A percentile compares a stretch with the other conserved stretches of the same genome.
phyloP scores from a whole-genome alignment of 169 alveolate species.

The Blepharisma undulans region DNA sequence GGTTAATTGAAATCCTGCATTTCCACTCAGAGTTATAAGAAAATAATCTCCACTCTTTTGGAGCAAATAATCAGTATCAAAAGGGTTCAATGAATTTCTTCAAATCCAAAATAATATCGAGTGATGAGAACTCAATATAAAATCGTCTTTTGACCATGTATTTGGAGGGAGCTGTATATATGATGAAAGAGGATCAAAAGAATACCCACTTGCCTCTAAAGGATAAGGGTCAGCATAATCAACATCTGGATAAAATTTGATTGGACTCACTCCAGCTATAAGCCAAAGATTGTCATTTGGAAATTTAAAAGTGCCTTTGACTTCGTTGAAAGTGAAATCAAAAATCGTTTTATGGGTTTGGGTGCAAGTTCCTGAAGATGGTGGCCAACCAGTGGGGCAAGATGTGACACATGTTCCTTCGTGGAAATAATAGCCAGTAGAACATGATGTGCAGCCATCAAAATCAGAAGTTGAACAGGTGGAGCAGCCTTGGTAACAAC shows the following conservation, averaged over 20 bases:
- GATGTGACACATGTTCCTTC: neutral
- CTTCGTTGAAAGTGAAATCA: neutral
- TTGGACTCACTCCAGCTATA: neutral
- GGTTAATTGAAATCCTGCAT: neutral
- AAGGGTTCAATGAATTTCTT: neutral
- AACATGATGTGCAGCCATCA: neutral
- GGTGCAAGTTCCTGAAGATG: neutral
- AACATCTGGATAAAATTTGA: neutral
- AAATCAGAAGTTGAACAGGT: neutral
- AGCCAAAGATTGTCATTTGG: neutral
- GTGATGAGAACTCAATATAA: neutral
- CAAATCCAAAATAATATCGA: neutral
- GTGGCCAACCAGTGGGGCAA: neutral
- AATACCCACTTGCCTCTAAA: neutral
- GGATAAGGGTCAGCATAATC: neutral
- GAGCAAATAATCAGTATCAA: neutral
- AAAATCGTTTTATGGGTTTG: neutral
- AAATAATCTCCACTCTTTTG: no score
- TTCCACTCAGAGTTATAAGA: neutral
- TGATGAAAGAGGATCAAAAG: neutral
- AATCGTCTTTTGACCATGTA: neutral
- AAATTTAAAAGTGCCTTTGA: neutral
- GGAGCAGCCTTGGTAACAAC: neutral
- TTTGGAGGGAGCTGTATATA: no score
- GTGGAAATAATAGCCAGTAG: neutral